Conservation (phyloP, 108 stramenopile genomes). For the Pinguiococcus pyrenoidosus region DNA sequence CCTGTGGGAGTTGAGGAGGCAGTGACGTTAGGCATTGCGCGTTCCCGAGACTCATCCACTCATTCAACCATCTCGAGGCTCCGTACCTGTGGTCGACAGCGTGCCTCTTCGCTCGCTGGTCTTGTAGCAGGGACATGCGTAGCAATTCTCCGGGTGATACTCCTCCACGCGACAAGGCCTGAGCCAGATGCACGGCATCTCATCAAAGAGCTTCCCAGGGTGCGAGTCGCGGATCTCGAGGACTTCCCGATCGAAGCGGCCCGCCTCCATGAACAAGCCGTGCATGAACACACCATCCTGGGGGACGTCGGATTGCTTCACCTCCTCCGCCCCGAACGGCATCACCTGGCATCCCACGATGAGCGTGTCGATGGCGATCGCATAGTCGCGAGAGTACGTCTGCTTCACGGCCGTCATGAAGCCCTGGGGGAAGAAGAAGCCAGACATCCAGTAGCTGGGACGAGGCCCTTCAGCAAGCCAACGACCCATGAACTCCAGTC, state of each 20-base stretch:
- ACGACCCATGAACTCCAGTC: conserved; percentile 20
- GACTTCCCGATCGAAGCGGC: conserved; percentile 26
- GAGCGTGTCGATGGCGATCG: conserved; percentile 37
- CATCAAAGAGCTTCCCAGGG: conserved; percentile 22
- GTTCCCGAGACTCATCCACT: too few relatives aligned
- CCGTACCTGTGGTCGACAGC: conserved; percentile 40
- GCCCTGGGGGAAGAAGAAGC: conserved; percentile 50
- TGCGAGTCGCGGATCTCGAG: conserved; percentile 27
- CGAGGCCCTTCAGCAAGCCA: conserved; percentile 38
- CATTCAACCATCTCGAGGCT: too few relatives aligned
- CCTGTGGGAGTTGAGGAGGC: too few relatives aligned
- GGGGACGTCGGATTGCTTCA: conserved; percentile 17
- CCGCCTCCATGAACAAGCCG: conserved; percentile 47
- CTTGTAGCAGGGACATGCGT: conserved; percentile 42
- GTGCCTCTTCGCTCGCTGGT: conserved; percentile 41
- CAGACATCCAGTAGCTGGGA: conserved; percentile 32
- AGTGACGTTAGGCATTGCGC: too few relatives aligned
- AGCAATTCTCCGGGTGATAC: conserved; percentile 1
- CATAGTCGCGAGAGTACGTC: conserved; percentile 30
- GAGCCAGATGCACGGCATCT: conserved; percentile 40
- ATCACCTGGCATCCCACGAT: conserved; percentile 19
- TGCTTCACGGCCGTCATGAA: conserved; percentile 44
- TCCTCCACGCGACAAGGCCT: conserved; percentile 14
- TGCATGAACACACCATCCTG: conserved; percentile 40
- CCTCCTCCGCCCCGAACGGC: conserved; percentile 7